Base-by-base conservation (phyloP, 2,329 filamentous ascomycete species). In the Trichoderma harzianum region DNA sequence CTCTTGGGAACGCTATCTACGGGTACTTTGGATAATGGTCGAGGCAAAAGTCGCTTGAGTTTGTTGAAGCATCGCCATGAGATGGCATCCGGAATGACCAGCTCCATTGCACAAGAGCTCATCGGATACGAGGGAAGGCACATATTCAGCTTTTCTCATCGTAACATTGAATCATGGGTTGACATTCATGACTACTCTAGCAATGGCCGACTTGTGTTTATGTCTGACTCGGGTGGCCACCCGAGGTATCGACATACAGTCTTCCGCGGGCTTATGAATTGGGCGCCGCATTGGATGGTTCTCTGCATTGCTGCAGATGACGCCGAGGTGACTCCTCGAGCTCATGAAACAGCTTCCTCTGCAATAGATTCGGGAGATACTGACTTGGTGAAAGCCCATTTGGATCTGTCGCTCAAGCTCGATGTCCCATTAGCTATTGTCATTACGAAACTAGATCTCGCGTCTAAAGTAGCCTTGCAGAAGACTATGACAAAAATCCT, bases 41-140 rank as follows among this genome's bases (percentile, higher is more conserved):
- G 95, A 74, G 96, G 96, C 0, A 96, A 94, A 79, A 97, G 94
- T 78, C 89, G 96, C 68, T 85, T 98, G 30, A 95, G 93, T 77
- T 86, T 98, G 65, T 85, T 99, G 34, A 97, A 94, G 79, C 96
- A 99, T 81, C 90, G 93, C 12, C 96, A 99, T 79, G 96, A 99
- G 79, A 92, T 98, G 71, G 91, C 88, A 3, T 97, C 95, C 3
- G 96, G 96, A 0, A 87, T 97, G 74, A 99, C 96, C 1, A 98
- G 94, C 78, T 98, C 95, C 7, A 92, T 99, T 58, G 93, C 96
- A 0, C 95, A 98, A 78, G 96, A 98, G 80, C 86, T 99, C 11
- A 88, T 99, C 73, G 96, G 96, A 8, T 99, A 98, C 79, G 86
- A 87, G 55, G 83, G 85, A 5, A 78, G 78, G 30, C 78, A 78